These are phyloP conservation scores for Erythrobasidium yunnanense DNA, from an alignment of 768 basidiomycete species.

Conservation along the genomic window DNA sequence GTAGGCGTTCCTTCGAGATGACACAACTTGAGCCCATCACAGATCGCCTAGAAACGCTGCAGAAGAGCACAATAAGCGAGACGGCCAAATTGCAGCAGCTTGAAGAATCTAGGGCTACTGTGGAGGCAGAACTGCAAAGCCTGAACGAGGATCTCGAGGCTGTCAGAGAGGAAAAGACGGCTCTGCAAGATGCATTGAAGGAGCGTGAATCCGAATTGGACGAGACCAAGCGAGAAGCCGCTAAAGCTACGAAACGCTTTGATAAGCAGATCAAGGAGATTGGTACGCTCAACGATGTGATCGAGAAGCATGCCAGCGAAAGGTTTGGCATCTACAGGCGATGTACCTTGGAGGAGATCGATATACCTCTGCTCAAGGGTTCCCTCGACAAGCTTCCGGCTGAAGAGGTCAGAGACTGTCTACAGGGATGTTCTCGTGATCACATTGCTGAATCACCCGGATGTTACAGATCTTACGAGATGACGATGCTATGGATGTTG, in stretches of 20 bases:
- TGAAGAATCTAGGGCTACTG: constrained; percentile 36
- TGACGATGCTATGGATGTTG: constrained; percentile 82
- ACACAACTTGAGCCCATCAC: constrained; percentile 48
- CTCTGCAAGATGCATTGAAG: constrained; percentile 33
- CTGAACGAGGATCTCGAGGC: constrained; percentile 51
- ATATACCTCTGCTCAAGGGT: constrained; percentile 63
- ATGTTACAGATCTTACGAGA: constrained; percentile 60
- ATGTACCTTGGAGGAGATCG: constrained; percentile 85
- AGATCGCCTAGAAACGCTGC: constrained; percentile 24
- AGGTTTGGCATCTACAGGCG: constrained; percentile 77
- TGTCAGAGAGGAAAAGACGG: constrained; percentile 20
- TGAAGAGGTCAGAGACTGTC: constrained; percentile 62
- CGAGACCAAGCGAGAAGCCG: constrained; percentile 53
- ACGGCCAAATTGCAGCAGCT: constrained; percentile 21
- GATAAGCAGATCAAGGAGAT: constrained; percentile 89
- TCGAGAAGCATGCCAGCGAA: constrained; percentile 74
- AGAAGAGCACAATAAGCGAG: constrained; percentile 24
- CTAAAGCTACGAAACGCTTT: constrained; percentile 63
- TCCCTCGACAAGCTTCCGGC: constrained; percentile 77
- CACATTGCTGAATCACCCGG: not conserved
- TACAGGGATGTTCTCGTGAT: not conserved
- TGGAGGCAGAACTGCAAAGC: constrained; percentile 54
- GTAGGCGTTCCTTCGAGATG: constrained; percentile 66
- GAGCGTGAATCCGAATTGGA: constrained; percentile 47
- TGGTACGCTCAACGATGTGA: constrained; percentile 71